Base-by-base conservation (phyloP, 495 filamentous ascomycete genomes). In the Penicillium antarcticum region DNA sequence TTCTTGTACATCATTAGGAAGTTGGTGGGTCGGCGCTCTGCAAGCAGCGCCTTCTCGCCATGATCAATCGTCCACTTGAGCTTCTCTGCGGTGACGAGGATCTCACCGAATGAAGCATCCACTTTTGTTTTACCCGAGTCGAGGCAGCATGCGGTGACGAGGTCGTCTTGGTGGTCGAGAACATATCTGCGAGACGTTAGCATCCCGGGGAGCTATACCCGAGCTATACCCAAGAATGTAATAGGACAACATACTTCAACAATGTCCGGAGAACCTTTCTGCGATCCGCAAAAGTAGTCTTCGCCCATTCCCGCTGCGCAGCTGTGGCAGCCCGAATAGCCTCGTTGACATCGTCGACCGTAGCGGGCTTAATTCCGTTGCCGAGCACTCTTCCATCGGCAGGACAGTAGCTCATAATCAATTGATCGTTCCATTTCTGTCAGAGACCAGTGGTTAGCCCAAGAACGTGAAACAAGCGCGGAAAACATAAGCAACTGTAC, bases 121-220 rank as follows among this genome's bases (percentile, higher is more conserved):
- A 97, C 83, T 74, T 89, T 87, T 5, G 95, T 96, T 72, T 99
- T 99, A 43, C 94, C 94, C n/a, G 89, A 94, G 72, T 99, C 94
- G 13, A 96, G 77, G 62, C 92, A 97, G 42, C 92, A 91, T 18
- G 88, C 83, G 12, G 80, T 82, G 47, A 88, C 91, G 55, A 99
- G 94, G 29, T 82, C 75, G 45, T 95, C 88, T 67, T 96, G 91
- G 69, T 97, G 87, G 48, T 95, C 87, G 48, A 99, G 81, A 17
- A 97, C 76, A 58, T 83, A 82, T 67, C 83, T 86, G 52, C 18
- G 17, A 14, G 13, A 26, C 26, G 18, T 40, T 37, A 41, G n/a
- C 19, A 39, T 14, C 4, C 31, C n/a, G 13, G 21, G 13, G 17
- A 39, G 19, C 5, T 19, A 26, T 31, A 17, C 8, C 21, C n/a